Base-by-base conservation (phyloP, 345 rosid genomes). In the Diplotaxis tenuifolia region DNA sequence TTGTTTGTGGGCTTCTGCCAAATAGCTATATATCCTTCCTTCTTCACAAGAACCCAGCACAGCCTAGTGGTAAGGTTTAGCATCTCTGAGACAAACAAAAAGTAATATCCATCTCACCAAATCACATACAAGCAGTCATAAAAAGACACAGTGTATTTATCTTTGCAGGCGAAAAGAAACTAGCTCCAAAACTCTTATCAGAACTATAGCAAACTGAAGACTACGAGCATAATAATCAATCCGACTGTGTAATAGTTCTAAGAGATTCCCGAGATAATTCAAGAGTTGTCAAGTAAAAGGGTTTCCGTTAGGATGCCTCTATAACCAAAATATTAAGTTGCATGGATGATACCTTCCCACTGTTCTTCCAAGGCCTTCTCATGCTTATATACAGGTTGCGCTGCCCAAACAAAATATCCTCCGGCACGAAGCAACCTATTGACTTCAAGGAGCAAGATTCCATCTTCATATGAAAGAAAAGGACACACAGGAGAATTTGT, bases 381-480 rank as follows among this genome's bases (percentile, higher is more conserved):
- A 45, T 95, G 99, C 82, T 90, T 95, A 78, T 95, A 95, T 68
- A 95, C 99, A 52, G 98, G 99, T 60, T 92, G 99, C 49, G 98
- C 97, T 8, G 99, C 96, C 99, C 98, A 94, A 70, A 87, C 89
- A 86, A 95, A 95, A 82, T 87, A 90, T 81, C 98, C 98, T 68
- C 99, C 99, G 11, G 90, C 86, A 56, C 97, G 85, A 19, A 95
- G 96, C 88, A 95, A 79, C 84, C 99, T 83, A 80, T 92, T 92
- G 79, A 90, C 94, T 87, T 92, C 98, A 78, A 95, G 89, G 54
- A 95, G 91, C 86, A 89, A 82, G 69, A 95, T 90, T 58, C 98
- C 99, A 86, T 90, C 99, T 95, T 67, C 83, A 67, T 50, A 67
- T 25, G 22, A 34, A 65, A 69, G 6, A 25, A 28, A 54, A 72